Evolutionary conservation across 2,329 filamentous ascomycete species (phyloP).

Genomic region (Paracoccidioides brasiliensis): DNA sequence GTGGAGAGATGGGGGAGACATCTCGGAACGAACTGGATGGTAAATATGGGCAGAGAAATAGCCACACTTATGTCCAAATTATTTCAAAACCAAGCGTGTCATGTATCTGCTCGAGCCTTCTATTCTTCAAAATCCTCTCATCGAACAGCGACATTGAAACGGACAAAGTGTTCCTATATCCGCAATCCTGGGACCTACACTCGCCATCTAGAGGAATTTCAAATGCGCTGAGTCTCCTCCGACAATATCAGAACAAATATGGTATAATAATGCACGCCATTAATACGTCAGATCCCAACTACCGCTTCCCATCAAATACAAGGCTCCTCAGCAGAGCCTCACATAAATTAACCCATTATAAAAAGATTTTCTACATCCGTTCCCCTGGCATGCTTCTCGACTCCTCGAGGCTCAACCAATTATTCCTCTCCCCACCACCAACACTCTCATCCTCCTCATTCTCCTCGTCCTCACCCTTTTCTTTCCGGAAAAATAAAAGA

Average conservation of each 20-base stretch:
- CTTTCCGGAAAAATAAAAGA: background rate
- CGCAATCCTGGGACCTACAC: slow-evolving; percentile 31
- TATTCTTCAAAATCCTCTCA: slow-evolving; percentile 30
- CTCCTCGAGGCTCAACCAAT: slow-evolving; percentile 24
- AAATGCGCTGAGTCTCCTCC: slow-evolving; percentile 26
- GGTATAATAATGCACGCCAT: slow-evolving; percentile 30
- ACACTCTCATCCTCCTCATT: background rate
- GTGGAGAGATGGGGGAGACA: background rate
- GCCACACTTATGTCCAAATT: slow-evolving; percentile 31
- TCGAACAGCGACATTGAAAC: slow-evolving; percentile 23
- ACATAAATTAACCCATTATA: slow-evolving; percentile 31
- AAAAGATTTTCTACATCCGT: slow-evolving; percentile 31
- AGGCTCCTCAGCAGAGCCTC: slow-evolving; percentile 14
- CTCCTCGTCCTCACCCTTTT: background rate
- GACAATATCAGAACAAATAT: slow-evolving; percentile 27
- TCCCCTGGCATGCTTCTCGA: slow-evolving; percentile 30
- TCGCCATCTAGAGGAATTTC: slow-evolving; percentile 17
- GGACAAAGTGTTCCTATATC: slow-evolving; percentile 35
- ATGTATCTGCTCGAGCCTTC: slow-evolving; percentile 33
- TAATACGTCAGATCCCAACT: slow-evolving; percentile 21
- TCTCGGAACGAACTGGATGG: background rate
- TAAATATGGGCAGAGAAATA: background rate
- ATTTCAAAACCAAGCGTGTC: slow-evolving; percentile 30
- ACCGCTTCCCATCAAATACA: slow-evolving; percentile 7
- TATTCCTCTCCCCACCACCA: slow-evolving; percentile 20